phyloP scores from a whole-genome alignment of 768 basidiomycete species.

The Rubroboletus pulcherrimus region DNA sequence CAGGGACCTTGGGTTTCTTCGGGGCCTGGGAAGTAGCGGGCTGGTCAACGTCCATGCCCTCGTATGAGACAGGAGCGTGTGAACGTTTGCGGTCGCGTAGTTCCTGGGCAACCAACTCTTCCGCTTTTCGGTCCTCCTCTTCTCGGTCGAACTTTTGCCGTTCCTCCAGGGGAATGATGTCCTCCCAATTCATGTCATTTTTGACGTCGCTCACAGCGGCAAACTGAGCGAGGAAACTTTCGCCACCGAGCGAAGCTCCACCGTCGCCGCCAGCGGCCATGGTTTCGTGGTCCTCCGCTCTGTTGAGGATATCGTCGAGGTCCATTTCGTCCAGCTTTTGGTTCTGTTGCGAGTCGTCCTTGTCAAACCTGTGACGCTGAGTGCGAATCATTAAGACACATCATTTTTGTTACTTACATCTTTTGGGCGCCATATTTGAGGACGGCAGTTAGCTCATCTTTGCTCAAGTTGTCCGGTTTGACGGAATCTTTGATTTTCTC shows the following conservation, averaged over 20 bases:
- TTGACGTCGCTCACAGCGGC: slow-evolving; percentile 97
- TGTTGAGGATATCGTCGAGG: slow-evolving; percentile 94
- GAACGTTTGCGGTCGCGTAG: slow-evolving; percentile 76
- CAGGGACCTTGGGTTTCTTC: slow-evolving; percentile 72
- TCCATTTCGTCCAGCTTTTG: slow-evolving; percentile 99
- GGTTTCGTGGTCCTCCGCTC: slow-evolving; percentile 97
- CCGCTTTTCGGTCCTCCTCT: slow-evolving; percentile 68
- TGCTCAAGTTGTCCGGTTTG: slow-evolving; percentile 84
- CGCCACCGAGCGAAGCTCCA: slow-evolving; percentile 93
- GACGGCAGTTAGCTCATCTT: slow-evolving; percentile 95
- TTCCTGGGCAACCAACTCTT: slow-evolving; percentile 67
- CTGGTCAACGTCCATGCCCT: slow-evolving; percentile 90
- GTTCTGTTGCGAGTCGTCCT: slow-evolving; percentile 88
- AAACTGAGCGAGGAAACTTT: slow-evolving; percentile 93
- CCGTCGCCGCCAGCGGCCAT: slow-evolving; percentile 76
- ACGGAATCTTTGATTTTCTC: slow-evolving; percentile 57
- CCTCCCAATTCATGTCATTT: slow-evolving; percentile 99
- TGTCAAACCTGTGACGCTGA: slow-evolving; percentile 74
- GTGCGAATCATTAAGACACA: slow-evolving; percentile 1
- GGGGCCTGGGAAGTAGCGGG: slow-evolving; percentile 54
- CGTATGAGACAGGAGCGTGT: slow-evolving; percentile 84
- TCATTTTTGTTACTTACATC: slow-evolving; percentile 54
- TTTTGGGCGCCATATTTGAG: slow-evolving; percentile 98
- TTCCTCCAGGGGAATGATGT: slow-evolving; percentile 94
- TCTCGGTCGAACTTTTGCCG: slow-evolving; percentile 82